phyloP scores from a whole-genome alignment of 2,329 filamentous ascomycete genomes.

The Colletotrichum falcatum region DNA sequence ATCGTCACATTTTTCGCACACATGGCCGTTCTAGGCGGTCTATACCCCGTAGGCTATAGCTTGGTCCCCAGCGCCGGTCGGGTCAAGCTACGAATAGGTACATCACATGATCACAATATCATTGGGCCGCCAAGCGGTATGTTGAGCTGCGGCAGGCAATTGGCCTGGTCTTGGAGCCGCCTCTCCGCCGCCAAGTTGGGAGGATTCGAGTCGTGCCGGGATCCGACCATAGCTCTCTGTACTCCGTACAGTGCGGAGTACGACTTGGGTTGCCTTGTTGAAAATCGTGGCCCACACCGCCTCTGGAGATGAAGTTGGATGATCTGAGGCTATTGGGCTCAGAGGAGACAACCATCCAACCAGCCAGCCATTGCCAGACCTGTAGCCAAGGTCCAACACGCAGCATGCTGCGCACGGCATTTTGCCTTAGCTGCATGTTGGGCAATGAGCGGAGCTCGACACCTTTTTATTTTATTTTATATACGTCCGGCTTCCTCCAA shows the following conservation, averaged over 20 bases:
- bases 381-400: not conserved
- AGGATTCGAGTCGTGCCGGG: constrained; percentile 24
- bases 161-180: not conserved
- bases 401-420: not conserved
- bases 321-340: not conserved
- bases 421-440: not conserved
- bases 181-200: constrained; percentile 3
- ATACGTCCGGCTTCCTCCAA: too few relatives aligned
- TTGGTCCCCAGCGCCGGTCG: not conserved
- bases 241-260: not conserved
- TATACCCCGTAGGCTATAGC: too few relatives aligned
- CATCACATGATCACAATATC: not conserved
- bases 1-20: not conserved
- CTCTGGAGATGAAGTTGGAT: not conserved
- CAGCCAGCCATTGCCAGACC: too few relatives aligned
- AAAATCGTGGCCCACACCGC: constrained; percentile 20
- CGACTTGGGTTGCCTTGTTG: constrained; percentile 1
- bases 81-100: constrained; percentile 7
- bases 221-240: constrained; percentile 14
- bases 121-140: not conserved
- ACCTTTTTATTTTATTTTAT: too few relatives aligned
- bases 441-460: not conserved
- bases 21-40: not conserved
- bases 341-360: not conserved
- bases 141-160: not conserved